These are phyloP conservation scores for Stereocaulon alpinum DNA, from an alignment of 495 filamentous ascomycete species.

Conservation along the genomic window DNA sequence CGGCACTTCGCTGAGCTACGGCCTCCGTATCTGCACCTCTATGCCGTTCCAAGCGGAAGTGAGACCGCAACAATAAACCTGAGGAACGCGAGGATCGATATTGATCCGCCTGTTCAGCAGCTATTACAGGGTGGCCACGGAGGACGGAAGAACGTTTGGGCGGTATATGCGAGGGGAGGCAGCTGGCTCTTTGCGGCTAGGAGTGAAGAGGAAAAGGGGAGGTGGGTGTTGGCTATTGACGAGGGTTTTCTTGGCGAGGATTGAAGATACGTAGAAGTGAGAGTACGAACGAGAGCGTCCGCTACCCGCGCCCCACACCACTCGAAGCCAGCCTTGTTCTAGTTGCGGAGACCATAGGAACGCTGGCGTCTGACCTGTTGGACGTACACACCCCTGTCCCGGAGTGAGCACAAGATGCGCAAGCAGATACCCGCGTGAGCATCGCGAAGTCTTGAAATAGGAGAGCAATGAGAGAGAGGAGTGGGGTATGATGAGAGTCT, in stretches of 20 bases:
- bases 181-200: conserved; percentile 89
- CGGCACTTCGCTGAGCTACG: conserved; percentile 90
- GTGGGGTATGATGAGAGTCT: too few relatives aligned
- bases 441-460: too few relatives aligned
- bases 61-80: conserved; percentile 84
- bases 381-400: too few relatives aligned
- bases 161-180: conserved; percentile 84
- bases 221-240: conserved; percentile 59
- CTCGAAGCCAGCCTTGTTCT: too few relatives aligned
- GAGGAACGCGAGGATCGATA: conserved; percentile 73
- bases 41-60: conserved; percentile 73
- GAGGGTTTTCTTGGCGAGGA: conserved; percentile 18
- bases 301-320: too few relatives aligned
- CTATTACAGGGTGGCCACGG: conserved; percentile 45
- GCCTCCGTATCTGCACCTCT: conserved; percentile 82
- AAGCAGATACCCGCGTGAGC: too few relatives aligned
- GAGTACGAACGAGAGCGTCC: too few relatives aligned
- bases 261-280: too few relatives aligned
- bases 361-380: too few relatives aligned
- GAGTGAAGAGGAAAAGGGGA: conserved; percentile 78
- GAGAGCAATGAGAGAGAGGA: too few relatives aligned
- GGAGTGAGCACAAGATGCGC: too few relatives aligned
- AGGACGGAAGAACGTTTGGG: conserved; percentile 66
- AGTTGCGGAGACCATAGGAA: too few relatives aligned
- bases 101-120: conserved; percentile 73